Conservation (phyloP, 768 basidiomycete genomes). For the Trametes maxima region DNA sequence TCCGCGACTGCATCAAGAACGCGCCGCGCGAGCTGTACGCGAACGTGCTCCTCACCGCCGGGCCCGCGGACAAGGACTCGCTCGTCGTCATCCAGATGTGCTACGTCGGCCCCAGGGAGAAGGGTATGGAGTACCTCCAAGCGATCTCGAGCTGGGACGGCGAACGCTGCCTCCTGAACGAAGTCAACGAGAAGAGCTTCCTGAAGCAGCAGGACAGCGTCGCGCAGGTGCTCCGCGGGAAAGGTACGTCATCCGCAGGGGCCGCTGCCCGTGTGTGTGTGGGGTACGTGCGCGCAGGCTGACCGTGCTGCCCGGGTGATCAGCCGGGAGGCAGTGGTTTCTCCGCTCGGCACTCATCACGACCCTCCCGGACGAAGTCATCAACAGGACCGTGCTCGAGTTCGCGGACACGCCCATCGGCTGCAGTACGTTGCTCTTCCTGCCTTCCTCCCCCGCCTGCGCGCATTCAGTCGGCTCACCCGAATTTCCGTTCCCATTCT, state of each 20-base stretch:
- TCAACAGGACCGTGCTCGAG: constrained; percentile 78
- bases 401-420: constrained; percentile 87
- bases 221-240: constrained; percentile 85
- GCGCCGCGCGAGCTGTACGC: constrained; percentile 88
- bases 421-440: constrained; percentile 70
- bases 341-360: constrained; percentile 84
- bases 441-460: neutral
- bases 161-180: constrained; percentile 82
- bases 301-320: neutral
- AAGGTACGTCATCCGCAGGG: constrained; percentile 47
- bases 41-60: constrained; percentile 88
- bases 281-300: neutral
- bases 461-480: neutral
- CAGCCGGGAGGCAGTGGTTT: constrained; percentile 87
- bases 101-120: constrained; percentile 75
- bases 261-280: neutral
- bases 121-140: constrained; percentile 76
- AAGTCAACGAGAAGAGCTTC: constrained; percentile 89
- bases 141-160: constrained; percentile 91
- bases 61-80: constrained; percentile 80
- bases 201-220: constrained; percentile 90
- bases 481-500: neutral
- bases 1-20: constrained; percentile 90
- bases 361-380: constrained; percentile 84
- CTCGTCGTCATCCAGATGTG: constrained; percentile 93